Evolutionary conservation across 75 land plant genomes (phyloP), one percentile per base, ranked within the genome.

Genomic region (Chamaecyparis obtusa): DNA sequence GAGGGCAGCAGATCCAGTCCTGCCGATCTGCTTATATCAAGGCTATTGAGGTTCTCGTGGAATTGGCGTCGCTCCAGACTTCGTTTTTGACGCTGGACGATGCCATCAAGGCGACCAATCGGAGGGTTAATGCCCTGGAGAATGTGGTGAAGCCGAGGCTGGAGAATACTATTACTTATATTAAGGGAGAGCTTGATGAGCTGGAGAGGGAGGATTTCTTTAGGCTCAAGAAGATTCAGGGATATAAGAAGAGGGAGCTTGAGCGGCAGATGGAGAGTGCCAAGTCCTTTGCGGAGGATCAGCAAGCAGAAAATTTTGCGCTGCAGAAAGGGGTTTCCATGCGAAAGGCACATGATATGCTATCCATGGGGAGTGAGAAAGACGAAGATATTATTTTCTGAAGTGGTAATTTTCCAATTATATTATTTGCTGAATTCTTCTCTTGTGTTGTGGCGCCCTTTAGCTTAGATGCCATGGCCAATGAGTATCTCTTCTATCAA

Each of bases 111-210:
- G 94, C 98, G 85, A 97, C 99, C 17, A 97, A 97, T 84, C 93
- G 98, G 11, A 90, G 99, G 87, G 99, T 97, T 17, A 97, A 97
- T 89, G 99, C 96, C n/a, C 86, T 97, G 67, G 99, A 97, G 93
- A 97, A 95, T 89, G 99, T 97, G 55, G 98, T 97, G 87, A 96
- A 94, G 85, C 98, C 98, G 3, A 90, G 94, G 90, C 43, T 97
- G 41, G 99, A 97, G 91, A 97, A 97, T 41, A 41, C 41, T 41
- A 41, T 41, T 41, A 41, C 1, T 41, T 86, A 97, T 88, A 97
- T 97, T 82, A 96, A 96, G 84, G 97, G 95, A n/a, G 99, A 97
- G 91, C 87, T 97, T 44, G 99, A 97, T 88, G 99, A 97, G 93
- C 91, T 97, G 51, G 99, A 97, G 89, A 89, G 99, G 67, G 99